Base-by-base conservation (phyloP, 257 asterid genomes). In the Solanum verrucosum region DNA sequence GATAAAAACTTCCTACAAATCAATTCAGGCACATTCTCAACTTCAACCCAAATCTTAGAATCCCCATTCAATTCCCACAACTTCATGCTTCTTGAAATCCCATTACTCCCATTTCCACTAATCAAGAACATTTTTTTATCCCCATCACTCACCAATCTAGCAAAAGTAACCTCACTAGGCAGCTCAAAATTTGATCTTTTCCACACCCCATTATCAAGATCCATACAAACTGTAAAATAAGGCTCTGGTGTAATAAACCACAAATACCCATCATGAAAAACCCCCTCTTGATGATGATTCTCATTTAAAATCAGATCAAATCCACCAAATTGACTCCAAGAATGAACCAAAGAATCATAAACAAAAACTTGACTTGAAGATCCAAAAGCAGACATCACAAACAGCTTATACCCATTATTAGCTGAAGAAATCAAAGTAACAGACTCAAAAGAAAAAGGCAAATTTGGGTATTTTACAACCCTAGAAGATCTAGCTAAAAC, bases 101-200 rank as follows among this genome's bases (percentile, higher is more conserved):
- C 98, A 82, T 88, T 88, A 0, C 34, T 72, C 23, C 98, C 98
- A 13, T 91, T 90, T 60, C 98, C 98, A n/a, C 98, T 98, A 9
- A 94, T 73, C 92, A 95, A 8, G 92, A 90, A 95, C 71, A 95
- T 23, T 81, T 87, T 93, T 77, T 68, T 68, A 20, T 49, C 89
- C 0, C 91, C 94, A 18, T 90, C 93, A 60, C 94, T 91, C 5
- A 86, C 94, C 86, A 95, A 65, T 37, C 96, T 91, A 1, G 79
- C 92, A 88, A 95, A 95, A 6, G 92, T 91, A 49, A 94, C 91
- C 10, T 88, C 91, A 5, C 14, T 35, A 20, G 96, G 95, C 10
- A 93, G 23, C 10, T 34, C 87, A 7, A 89, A 38, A 46, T 2
- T 11, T 1, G 93, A 89, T 23, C 84, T 85, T 81, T 78, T 89